phyloP scores from a whole-genome alignment of 2,329 filamentous ascomycete species.

The Elsinoe arachidis region DNA sequence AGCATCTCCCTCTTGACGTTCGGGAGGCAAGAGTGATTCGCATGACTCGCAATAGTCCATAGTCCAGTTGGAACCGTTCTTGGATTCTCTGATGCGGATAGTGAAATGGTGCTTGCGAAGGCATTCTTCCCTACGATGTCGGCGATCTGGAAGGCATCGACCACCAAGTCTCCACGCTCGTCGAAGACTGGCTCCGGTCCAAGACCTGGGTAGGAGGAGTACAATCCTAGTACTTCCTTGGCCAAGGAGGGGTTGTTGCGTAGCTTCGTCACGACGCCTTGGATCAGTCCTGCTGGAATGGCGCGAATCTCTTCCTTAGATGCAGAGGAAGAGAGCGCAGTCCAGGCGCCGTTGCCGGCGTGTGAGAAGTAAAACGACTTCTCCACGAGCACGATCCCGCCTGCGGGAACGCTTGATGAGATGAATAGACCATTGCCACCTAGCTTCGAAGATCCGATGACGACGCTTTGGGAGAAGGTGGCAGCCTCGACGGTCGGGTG shows the following conservation, averaged over 20 bases:
- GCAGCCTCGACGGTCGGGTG: constrained; percentile 25
- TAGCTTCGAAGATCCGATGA: constrained; percentile 27
- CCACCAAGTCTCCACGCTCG: constrained; percentile 27
- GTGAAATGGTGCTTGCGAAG: constrained; percentile 21
- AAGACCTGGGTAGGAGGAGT: neutral
- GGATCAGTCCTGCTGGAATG: constrained; percentile 19
- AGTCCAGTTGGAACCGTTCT: constrained; percentile 17
- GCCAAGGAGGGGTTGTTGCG: constrained; percentile 33
- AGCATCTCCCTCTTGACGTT: constrained; percentile 32
- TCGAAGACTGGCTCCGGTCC: neutral
- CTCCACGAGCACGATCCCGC: constrained; percentile 37
- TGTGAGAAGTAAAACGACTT: constrained; percentile 33
- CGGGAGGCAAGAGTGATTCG: constrained; percentile 36
- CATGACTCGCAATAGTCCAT: constrained; percentile 34
- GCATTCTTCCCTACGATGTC: constrained; percentile 36
- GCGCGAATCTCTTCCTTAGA: constrained; percentile 19
- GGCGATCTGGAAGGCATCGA: constrained; percentile 32
- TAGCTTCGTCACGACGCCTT: constrained; percentile 32
- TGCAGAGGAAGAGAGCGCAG: constrained; percentile 36
- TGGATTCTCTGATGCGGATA: neutral
- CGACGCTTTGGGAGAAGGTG: constrained; percentile 29
- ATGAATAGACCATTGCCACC: constrained; percentile 38
- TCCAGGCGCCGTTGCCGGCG: constrained; percentile 25
- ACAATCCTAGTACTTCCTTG: constrained; percentile 19
- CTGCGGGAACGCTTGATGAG: constrained; percentile 28